Base-by-base conservation (phyloP, 2,329 filamentous ascomycete species). In the Corynespora cassiicola region DNA sequence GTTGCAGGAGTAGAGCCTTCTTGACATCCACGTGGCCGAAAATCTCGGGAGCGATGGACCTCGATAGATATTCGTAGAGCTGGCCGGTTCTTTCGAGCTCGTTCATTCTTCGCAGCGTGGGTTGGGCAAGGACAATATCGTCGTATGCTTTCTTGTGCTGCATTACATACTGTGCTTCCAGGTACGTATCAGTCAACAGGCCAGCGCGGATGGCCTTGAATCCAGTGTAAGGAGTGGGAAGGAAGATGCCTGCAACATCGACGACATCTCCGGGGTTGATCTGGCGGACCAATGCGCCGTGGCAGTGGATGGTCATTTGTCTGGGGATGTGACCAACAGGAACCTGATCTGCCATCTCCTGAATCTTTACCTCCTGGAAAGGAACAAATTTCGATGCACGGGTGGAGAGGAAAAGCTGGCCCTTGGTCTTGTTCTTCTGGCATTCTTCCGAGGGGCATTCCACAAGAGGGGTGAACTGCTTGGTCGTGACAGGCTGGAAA, bases 121-220 rank as follows among this genome's bases (percentile, higher is more conserved):
- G 79, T 20, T 86, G 83, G 53, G 96, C 91, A 54, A 96, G 82
- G 18, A 85, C 80, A 75, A 96, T 89, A 59, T 95, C 87, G 50
- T 95, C 89, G 70, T 99, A 99, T 1, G 92, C 91, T 72, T 96
- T 96, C 75, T 99, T 99, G 79, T 99, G 94, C 68, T 99, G 94
- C 26, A 84, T 84, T 30, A 99, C 85, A 62, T 95, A 80, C 65
- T 99, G 94, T 5, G 92, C 94, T 72, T 99, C 94, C 9, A 99
- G 76, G 65, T 96, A 99, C 1, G 94, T 99, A 62, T 99, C 94
- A 21, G 94, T 99, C 45, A 99, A 74, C n/a, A 99, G 81, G 42
- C 94, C 94, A 17, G 94, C 94, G 54, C 88, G 87, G 74, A 99
- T 96, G 3, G 94, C 95, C 73, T 95, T 87, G 79, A 99, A 99